Base-by-base conservation (phyloP, 2,329 filamentous ascomycete genomes). In the Pseudophaeomoniella oleicola region DNA sequence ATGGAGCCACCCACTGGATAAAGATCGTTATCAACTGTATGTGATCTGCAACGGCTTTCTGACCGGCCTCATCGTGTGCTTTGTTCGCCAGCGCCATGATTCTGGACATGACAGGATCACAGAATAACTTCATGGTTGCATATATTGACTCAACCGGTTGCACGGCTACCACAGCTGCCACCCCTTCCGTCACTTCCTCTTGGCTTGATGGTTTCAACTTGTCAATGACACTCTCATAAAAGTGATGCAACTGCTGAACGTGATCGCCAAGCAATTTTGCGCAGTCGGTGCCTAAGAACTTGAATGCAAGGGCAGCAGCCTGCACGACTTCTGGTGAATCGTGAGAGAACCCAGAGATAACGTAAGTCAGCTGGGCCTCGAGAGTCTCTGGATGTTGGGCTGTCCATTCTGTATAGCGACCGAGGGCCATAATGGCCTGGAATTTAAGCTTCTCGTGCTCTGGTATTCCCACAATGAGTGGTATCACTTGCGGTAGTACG, bases 401-500 rank as follows among this genome's bases (percentile, higher is more conserved):
- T 0, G 92, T 98, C 90, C 90, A 98, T 57, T 96, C 88, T 0
- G 92, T 98, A 54, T 98, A 98, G 43, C 90, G 75, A 27, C 86
- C 90, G 15, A 98, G 72, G 3, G 92, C 87, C 86, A 98, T 94
- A 51, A 96, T 94, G 4, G 88, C 88, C 43, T 93, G 88, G 59
- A 98, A 98, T 5, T 87, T 84, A n/a, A 98, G 72, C 64, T 96
- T 98, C 59, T 96, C 85, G 50, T 98, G 90, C 51, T 83, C 79
- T 0, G 90, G 90, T 42, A 98, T 93, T 53, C 92, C 83, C 9
- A 94, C 85, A 43, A 98, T 76, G 39, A 98, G 68, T 13, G 87
- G 87, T 63, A 98, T 94, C 12, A 98, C 76, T 52, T 88, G 83
- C 3, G 86, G 83, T 30, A 98, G 68, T 48, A 98, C 83, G 29